Base-by-base conservation (phyloP, 495 filamentous ascomycete genomes). In the Astrothelium macrocarpum region DNA sequence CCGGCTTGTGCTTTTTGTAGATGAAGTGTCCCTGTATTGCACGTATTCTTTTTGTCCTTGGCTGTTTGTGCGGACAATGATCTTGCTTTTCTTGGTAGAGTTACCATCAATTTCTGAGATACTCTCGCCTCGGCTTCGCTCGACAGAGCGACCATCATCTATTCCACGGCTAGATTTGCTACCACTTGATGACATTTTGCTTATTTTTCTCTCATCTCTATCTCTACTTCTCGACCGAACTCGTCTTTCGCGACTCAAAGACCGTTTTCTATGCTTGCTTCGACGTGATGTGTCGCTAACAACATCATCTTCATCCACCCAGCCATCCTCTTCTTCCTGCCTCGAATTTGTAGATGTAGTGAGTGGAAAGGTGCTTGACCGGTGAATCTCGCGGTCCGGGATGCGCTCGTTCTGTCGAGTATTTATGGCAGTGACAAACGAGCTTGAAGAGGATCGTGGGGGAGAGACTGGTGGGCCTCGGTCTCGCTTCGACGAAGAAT, bases 401-500 rank as follows among this genome's bases (percentile, higher is more conserved):
- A 16, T 25, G 25, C 49, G 49, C 49, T 56, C 23, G 7, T 56
- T 25, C 9, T 25, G 23, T 20, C 49, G 49, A 28, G 49, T 29
- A 20, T 56, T 20, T 10, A 29, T 56, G 12, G 49, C 25, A 5
- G 25, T 56, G 25, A 28, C 49, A 56, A 56, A 56, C 7, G 49
- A 56, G 20, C 49, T 25, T 10, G 49, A 26, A 56, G 25, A 28
- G 25, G 49, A 56, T 29, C 49, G 49, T 28, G 12, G 12, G 16
- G 11, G 2, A 56, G 9, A 20, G 3, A 9, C 49, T 9, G 26
- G 20, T 4, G 25, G 20, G 25, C 9, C 20, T 26, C 20, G 49
- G 7, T 56, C 49, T 9, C 49, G 49, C 11, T 64, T 65, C 64
- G 69, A 73, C 68, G 73, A 76, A 20, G 74, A 72, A 61, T 72